Evolutionary conservation across 2,329 filamentous ascomycete species (phyloP), one percentile per base, ranked within the genome.

Genomic region (Ophiostoma novo-ulmi): DNA sequence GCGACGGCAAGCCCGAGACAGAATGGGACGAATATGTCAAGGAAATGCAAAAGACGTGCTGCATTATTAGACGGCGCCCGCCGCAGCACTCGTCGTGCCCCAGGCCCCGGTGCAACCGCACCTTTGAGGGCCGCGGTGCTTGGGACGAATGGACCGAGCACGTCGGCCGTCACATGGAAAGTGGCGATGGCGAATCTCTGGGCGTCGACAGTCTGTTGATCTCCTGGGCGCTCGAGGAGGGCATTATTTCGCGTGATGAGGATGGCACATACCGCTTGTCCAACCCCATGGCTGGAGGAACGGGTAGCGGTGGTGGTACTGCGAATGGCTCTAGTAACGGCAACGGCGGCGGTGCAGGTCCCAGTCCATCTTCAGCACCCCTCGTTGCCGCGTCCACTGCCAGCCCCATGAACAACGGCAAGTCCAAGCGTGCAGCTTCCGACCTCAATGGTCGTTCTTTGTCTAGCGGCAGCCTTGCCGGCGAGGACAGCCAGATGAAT

Each of bases 61-160:
- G 93, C 71, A 85, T 90, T 5, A 85, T 84, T 14, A 83, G 92
- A 1, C 86, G 94, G 3, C 80, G 85, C 36, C 87, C 92, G 0
- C 94, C 94, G 0, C 85, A 88, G 71, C 82, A 84, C 41, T 93
- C 92, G 66, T 85, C 90, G 0, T 94, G 91, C 74, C 88, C 88
- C 0, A 88, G 88, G 75, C 81, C 84, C 0, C 92, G 92, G 75
- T 98, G 94, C 77, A 81, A 85, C 13, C 85, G 85, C 68, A 79
- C 84, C 0, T 97, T 97, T 76, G 84, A 88, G 70, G 93, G 92
- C 0, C 81, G 84, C 0, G 86, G 85, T 2, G 91, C 90, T 10
- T 97, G 94, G 94, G 92, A 97, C 71, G 89, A 93, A 75, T 91
- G 93, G 81, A 95, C 95, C 72, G 94, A 98, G 78, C 94, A 98